phyloP scores from a whole-genome alignment of 1,284 basidiomycete genomes.

The Violaceomyces palustris region DNA sequence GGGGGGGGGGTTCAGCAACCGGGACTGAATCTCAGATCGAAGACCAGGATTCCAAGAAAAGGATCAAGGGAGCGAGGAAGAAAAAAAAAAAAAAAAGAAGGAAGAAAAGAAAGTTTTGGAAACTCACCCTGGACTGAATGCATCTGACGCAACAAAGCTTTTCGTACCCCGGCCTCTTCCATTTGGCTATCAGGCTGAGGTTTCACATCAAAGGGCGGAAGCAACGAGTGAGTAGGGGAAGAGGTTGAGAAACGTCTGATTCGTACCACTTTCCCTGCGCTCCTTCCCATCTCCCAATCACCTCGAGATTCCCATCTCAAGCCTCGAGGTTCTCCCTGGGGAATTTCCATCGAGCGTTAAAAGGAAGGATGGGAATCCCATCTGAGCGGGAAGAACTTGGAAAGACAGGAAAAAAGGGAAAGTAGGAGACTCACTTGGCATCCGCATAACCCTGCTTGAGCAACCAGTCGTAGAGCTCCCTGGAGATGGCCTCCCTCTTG shows the following conservation, averaged over 20 bases:
- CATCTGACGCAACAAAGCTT: constrained; percentile 95
- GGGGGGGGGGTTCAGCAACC: not conserved
- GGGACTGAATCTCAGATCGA: no score
- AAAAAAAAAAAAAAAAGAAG: not conserved
- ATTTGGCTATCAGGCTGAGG: constrained; percentile 96
- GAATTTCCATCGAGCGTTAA: no score
- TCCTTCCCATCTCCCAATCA: no score
- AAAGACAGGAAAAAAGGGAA: not conserved
- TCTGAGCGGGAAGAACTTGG: not conserved
- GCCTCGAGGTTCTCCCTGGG: no score
- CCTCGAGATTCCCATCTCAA: no score
- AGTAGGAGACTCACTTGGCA: constrained; percentile 68
- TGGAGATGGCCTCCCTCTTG: constrained; percentile 90
- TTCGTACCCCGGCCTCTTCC: constrained; percentile 98
- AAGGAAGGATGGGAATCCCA: not conserved
- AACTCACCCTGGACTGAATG: constrained; percentile 79
- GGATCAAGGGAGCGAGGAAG: not conserved
- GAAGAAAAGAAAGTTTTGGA: not conserved
- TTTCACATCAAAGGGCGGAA: not conserved
- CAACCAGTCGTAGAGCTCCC: constrained; percentile 95
- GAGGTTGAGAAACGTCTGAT: not conserved
- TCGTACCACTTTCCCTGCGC: not conserved
- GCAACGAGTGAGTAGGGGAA: not conserved
- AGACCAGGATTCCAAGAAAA: no score
- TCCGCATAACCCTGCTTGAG: constrained; percentile 96